These are phyloP conservation scores for Trypanosoma rangeli DNA, from an alignment of 208 protist genomes.

Conservation along the genomic window DNA sequence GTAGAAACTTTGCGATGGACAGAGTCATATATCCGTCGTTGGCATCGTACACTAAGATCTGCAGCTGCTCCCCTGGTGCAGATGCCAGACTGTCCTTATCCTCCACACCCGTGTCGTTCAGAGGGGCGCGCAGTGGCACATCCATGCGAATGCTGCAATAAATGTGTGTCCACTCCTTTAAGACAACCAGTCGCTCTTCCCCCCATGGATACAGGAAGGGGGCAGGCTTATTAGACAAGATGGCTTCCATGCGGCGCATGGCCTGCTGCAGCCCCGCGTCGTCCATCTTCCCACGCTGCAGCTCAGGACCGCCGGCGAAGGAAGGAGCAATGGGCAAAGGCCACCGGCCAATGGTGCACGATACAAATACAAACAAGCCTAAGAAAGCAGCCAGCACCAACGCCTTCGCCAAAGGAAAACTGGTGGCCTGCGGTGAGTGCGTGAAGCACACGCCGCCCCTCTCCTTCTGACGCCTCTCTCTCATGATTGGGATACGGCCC, in stretches of 20 bases:
- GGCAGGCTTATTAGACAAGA: constrained; percentile 17
- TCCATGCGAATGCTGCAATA: constrained; percentile 30
- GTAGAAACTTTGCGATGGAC: constrained; percentile 23
- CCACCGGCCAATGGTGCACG: constrained; percentile 25
- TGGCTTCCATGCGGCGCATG: constrained; percentile 6
- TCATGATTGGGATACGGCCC: constrained; percentile 5
- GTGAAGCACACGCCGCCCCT: not conserved
- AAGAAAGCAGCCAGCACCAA: constrained; percentile 8
- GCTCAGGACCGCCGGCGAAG: not conserved
- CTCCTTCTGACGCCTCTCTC: not conserved
- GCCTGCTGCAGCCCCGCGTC: not conserved
- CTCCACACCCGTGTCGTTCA: not conserved
- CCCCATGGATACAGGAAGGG: constrained; percentile 40
- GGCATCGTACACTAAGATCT: constrained; percentile 20
- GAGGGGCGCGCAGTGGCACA: not conserved
- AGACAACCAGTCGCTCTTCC: constrained; percentile 16
- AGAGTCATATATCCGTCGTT: constrained; percentile 27
- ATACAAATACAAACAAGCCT: constrained; percentile 1
- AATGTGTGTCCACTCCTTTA: constrained; percentile 36
- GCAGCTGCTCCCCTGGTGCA: not conserved
- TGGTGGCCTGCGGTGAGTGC: not conserved
- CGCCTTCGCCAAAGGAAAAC: not conserved
- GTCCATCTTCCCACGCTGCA: not conserved
- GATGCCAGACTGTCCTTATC: not conserved
- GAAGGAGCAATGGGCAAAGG: constrained; percentile 13